These are phyloP conservation scores for Solanum chmielewskii DNA, from an alignment of 257 asterid genomes.

Conservation along the genomic window DNA sequence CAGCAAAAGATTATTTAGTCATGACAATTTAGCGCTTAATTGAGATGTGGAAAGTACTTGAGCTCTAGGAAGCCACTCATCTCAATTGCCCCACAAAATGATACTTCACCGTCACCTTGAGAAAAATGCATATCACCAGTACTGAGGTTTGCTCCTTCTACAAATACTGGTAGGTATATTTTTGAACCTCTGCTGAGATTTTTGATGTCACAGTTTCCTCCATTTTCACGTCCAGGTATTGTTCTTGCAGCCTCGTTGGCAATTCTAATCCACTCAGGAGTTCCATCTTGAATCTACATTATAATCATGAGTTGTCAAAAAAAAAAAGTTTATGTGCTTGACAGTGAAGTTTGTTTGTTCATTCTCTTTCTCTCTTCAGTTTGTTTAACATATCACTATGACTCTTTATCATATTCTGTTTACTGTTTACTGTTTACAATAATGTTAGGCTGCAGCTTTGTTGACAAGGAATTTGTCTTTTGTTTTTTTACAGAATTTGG, in stretches of 20 bases:
- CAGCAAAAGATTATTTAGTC: neutral
- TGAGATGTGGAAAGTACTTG: constrained; percentile 44
- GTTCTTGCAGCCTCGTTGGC: constrained; percentile 92
- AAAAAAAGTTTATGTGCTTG: neutral
- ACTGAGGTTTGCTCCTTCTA: constrained; percentile 93
- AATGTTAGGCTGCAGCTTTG: neutral
- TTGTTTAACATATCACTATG: neutral
- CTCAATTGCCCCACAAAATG: constrained; percentile 95
- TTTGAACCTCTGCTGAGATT: constrained; percentile 93
- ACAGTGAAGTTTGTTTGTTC: neutral
- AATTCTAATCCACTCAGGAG: constrained; percentile 74
- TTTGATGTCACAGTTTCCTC: constrained; percentile 91
- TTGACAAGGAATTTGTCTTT: neutral
- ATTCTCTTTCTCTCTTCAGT: neutral
- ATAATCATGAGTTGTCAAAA: neutral
- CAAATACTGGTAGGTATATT: constrained; percentile 88
- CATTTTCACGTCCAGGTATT: constrained; percentile 94
- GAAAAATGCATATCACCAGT: constrained; percentile 98
- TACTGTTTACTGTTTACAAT: neutral
- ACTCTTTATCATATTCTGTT: neutral
- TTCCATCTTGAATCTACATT: constrained; percentile 61
- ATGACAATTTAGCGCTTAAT: neutral
- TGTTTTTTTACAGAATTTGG: neutral
- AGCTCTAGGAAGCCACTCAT: constrained; percentile 98
- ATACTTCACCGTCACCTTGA: constrained; percentile 93